Conservation (phyloP, 1,284 basidiomycete species). For the Ganoderma multipileum region DNA sequence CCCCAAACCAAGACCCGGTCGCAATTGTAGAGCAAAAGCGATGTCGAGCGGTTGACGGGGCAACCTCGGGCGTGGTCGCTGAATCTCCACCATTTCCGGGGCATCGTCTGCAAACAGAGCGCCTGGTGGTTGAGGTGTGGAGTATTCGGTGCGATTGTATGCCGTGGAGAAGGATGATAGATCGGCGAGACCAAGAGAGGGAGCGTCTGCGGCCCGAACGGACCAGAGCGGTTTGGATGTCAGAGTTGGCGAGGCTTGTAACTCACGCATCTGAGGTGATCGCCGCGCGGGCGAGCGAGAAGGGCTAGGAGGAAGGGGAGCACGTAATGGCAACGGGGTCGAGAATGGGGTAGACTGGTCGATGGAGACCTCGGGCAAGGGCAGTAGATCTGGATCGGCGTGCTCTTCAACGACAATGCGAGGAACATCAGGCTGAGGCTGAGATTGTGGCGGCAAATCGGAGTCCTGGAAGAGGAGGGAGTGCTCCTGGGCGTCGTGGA, state of each 20-base stretch:
- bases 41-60: slow-evolving; percentile 61
- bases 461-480: slow-evolving; percentile 28
- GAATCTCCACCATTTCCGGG: slow-evolving; percentile 28
- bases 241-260: slow-evolving; percentile 30
- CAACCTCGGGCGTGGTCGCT: slow-evolving; percentile 42
- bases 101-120: slow-evolving; percentile 33
- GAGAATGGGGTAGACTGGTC: slow-evolving; percentile 33
- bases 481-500: slow-evolving; percentile 44
- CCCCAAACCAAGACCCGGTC: slow-evolving; percentile 68
- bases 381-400: slow-evolving; percentile 42
- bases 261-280: slow-evolving; percentile 42
- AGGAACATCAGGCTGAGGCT: slow-evolving; percentile 30
- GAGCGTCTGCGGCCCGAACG: slow-evolving; percentile 45
- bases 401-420: slow-evolving; percentile 31
- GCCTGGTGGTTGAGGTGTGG: slow-evolving; percentile 36
- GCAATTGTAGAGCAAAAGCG: slow-evolving; percentile 77
- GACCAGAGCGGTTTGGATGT: slow-evolving; percentile 48
- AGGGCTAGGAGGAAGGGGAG: slow-evolving; percentile 26
- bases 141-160: slow-evolving; percentile 13
- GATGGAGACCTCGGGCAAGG: slow-evolving; percentile 34
- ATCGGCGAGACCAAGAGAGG: slow-evolving; percentile 34
- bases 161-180: slow-evolving; percentile 18
- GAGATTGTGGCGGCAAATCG: slow-evolving; percentile 25
- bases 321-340: slow-evolving; percentile 29
- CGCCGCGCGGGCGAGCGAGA: slow-evolving; percentile 35